A percentile compares a stretch with the other conserved stretches of the same genome.
Evolutionary conservation across 2,329 filamentous ascomycete genomes (phyloP).

Genomic region (Microcyclospora pomicola): DNA sequence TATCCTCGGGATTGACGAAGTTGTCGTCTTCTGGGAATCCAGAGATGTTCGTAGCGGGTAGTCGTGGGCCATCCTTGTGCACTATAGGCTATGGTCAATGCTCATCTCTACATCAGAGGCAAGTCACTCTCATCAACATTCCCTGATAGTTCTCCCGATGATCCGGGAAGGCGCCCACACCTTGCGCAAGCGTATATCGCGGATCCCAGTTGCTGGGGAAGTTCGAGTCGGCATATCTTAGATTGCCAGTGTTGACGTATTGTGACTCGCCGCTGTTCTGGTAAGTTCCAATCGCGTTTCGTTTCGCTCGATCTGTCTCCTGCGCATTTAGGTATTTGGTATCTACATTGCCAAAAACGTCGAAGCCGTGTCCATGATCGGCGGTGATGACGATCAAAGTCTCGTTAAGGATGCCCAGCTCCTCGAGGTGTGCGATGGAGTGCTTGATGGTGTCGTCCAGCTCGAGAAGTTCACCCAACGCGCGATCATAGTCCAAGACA

Average conservation of each 20-base stretch:
- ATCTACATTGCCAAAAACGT: constrained; percentile 71
- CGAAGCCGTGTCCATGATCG: constrained; percentile 84
- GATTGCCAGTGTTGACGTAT: constrained; percentile 50
- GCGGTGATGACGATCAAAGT: constrained; percentile 70
- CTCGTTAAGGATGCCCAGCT: constrained; percentile 53
- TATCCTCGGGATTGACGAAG: constrained; percentile 56
- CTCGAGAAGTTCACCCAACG: constrained; percentile 71
- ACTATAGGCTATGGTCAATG: not conserved
- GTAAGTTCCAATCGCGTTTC: constrained; percentile 61
- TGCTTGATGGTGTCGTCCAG: constrained; percentile 71
- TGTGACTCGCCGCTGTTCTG: constrained; percentile 59
- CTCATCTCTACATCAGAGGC: not conserved
- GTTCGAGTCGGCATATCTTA: constrained; percentile 54
- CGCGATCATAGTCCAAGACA: constrained; percentile 68
- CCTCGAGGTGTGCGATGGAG: constrained; percentile 55
- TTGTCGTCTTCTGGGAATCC: constrained; percentile 38
- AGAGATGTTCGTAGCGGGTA: constrained; percentile 43
- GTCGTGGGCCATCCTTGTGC: constrained; percentile 46
- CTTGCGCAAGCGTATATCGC: constrained; percentile 64
- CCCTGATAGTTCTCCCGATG: constrained; percentile 59
- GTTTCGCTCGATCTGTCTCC: constrained; percentile 55
- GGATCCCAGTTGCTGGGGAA: constrained; percentile 80
- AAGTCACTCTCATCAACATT: not conserved
- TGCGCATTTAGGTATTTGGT: constrained; percentile 61
- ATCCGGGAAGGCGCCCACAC: constrained; percentile 59